A percentile compares a stretch with the other conserved stretches of the same genome.
phyloP scores from a whole-genome alignment of 192 early-diverging fungal genomes.

The Rhizophlyctis rosea region DNA sequence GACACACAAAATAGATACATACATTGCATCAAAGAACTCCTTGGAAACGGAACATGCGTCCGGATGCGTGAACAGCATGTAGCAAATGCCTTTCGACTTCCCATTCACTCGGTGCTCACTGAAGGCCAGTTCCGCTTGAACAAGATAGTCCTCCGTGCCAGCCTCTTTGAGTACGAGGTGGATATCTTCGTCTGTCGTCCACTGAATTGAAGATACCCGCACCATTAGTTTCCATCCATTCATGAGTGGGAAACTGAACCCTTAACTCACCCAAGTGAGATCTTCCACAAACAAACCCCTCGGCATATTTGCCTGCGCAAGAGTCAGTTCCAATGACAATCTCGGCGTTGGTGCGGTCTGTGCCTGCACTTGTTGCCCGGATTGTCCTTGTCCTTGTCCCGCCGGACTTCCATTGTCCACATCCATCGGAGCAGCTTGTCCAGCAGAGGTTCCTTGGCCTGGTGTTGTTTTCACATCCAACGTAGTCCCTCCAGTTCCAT shows the following conservation, averaged over 20 bases:
- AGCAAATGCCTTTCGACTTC: constrained; percentile 39
- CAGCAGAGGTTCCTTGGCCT: too few relatives aligned
- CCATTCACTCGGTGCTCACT: constrained; percentile 34
- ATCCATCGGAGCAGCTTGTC: too few relatives aligned
- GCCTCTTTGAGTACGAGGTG: constrained; percentile 20
- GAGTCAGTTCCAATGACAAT: too few relatives aligned
- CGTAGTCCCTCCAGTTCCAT: too few relatives aligned
- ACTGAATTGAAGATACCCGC: constrained; percentile 11
- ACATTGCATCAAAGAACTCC: constrained; percentile 35
- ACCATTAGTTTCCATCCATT: background rate
- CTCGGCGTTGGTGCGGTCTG: too few relatives aligned
- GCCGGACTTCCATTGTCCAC: too few relatives aligned
- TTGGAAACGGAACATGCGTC: constrained; percentile 21
- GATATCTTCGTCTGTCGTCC: constrained; percentile 34
- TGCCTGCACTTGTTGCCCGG: too few relatives aligned
- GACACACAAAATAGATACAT: constrained; percentile 21
- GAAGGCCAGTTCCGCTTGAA: constrained; percentile 27
- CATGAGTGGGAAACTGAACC: background rate
- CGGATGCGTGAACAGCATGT: constrained; percentile 24
- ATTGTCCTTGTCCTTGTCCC: too few relatives aligned
- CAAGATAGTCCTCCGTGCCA: constrained; percentile 19
- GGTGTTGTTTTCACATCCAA: too few relatives aligned
- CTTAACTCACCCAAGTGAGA: constrained; percentile 28
- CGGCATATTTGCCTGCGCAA: too few relatives aligned
- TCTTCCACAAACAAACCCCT: constrained; percentile 21